Evolutionary conservation across 192 early-diverging fungal species (phyloP), one percentile per base, ranked within the genome.

Genomic region (Coemansia sp.): DNA sequence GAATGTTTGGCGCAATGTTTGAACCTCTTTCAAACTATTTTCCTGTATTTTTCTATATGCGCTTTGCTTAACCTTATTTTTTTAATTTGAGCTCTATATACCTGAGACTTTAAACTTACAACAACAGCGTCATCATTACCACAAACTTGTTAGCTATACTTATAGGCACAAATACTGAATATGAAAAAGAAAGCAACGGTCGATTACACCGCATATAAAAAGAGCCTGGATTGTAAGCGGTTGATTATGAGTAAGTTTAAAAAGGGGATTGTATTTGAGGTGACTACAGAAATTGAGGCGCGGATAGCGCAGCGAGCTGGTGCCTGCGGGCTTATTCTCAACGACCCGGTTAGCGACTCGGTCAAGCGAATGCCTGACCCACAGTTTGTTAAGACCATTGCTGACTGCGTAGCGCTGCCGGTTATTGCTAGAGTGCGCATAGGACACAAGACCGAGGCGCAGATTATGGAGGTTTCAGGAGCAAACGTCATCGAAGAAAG

Each of bases 401-500:
- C 31, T 42, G 58, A 60, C 25, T 32, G 33, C n/a, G 38, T 42
- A 5, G 32, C 58, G 5, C 18, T 60, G 3, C 58, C 58, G 6
- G 25, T 60, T 42, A 60, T 60, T 45, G 38, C 18, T 3, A 36
- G 58, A 28, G 58, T 60, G n/a, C 33, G 38, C 7, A 42, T 60
- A 3, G 58, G 58, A 4, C 58, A 60, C 38, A 36, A 18, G 34
- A 22, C 17, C 1, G 58, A 60, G 17, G 58, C 58, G 18, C n/a
- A 42, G n/a, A 36, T 60, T 25, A 42, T 60, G 58, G 38, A 42
- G 16, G 25, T 17, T 4, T 28, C 58, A 2, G 58, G 58, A 5
- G 58, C 38, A 18, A 22, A 60, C 20, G 25, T 60, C 20, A 60
- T 60, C 34, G 58, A 60, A 4, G 58, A 60, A 42, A 60, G 38